Evolutionary conservation across 257 asterid species (phyloP), one percentile per base, ranked within the genome.

Genomic region (Cinchona pubescens): DNA sequence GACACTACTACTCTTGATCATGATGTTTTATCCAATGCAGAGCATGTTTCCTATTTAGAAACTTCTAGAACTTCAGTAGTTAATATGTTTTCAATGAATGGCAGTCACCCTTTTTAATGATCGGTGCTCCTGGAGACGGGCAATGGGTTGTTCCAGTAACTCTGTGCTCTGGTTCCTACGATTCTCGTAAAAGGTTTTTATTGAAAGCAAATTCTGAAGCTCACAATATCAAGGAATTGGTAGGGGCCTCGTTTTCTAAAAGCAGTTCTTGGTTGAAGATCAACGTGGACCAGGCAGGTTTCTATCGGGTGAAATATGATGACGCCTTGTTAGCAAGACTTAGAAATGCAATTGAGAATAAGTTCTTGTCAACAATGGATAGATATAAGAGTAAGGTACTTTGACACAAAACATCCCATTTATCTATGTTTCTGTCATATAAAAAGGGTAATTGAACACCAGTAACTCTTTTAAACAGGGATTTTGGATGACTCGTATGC

Each of bases 61-160:
- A 30, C 8, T 71, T 29, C 30, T 11, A 45, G 49, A 69, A 63
- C n/a, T 30, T 35, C 53, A 42, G 34, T 78, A 27, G 71, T 30
- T 59, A 65, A 53, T 68, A 45, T 77, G 42, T 69, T 40, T 56
- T n/a, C 35, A 37, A 37, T 82, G 45, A 72, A 82, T 76, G 65
- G 73, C 97, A 94, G 98, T 85, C 96, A 21, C 96, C 81, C 76
- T 91, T 94, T 85, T 87, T 94, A 78, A 72, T 89, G 74, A 88
- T 88, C 61, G 97, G 96, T 76, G 82, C 92, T 72, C 89, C 74
- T 63, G 96, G 98, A 60, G 96, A 90, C 68, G 97, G 97, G 69
- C 94, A 90, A 83, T 94, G 98, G 98, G 81, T 94, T 76, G 92
- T 91, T 85, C 98, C 98, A 59, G 37, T 94, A 83, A 89, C 96